Evolutionary conservation across 768 basidiomycete genomes (phyloP), one percentile per base, ranked within the genome.

Genomic region (Agaricus blazei): DNA sequence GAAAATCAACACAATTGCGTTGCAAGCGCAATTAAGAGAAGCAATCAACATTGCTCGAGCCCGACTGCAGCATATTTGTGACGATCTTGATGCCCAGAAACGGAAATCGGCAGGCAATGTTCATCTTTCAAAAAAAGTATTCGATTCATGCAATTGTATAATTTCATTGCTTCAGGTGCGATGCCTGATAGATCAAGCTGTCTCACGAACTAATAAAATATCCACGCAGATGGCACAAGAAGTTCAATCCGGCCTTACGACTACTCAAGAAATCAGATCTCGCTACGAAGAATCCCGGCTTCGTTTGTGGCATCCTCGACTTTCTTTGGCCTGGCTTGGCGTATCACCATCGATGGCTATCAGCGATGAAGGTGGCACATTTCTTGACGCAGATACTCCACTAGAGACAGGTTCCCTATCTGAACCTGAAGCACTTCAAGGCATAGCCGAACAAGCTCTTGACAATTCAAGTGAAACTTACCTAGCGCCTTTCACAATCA

Each of bases 311-410:
- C 65, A 69, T 57, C 76, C 75, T 29, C 72, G 62, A 23, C 57
- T 75, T 15, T 71, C 73, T 2, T 61, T 68, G 15, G 69, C 71
- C 7, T 78, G 76, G 76, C 68, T 76, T 9, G 76, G 75, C 19
- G 69, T 72, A 4, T 60, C 73, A 4, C 73, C 73, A 1, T 58
- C 58, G 14, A 63, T 63, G 4, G 48, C 65, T 27, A 52, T 65
- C 11, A 44, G 58, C 11, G 66, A 66, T 34, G 63, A 65, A 49
- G 54, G 60, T 12, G 53, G 50, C 11, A 45, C 58, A 11, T 54
- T 58, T 24, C 45, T 59, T 24, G 63, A 63, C 15, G 56, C 58
- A 34, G 59, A 55, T 26, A 28, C 58, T 19, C 55, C 59, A 11
- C 64, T 67, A 41, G 29, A 43, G 26, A 59, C 64, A 14, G 19